Base-by-base conservation (phyloP, 139 green algal genomes). In the Chlamydomonas schloesseri region DNA sequence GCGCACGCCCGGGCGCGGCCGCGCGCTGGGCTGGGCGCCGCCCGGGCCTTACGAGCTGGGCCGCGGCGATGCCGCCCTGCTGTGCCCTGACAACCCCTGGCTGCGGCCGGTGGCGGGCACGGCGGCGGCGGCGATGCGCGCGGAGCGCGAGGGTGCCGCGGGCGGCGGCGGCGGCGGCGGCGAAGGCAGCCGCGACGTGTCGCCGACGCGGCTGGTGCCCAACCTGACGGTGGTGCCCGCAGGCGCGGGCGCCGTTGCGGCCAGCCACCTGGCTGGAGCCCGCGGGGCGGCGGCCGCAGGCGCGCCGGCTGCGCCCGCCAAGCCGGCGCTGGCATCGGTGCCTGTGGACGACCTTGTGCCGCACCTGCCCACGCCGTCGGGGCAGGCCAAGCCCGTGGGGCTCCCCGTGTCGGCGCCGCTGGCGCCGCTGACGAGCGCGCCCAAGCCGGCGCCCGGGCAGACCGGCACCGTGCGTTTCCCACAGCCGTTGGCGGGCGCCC, bases 391-490 rank as follows among this genome's bases (percentile, higher is more conserved):
- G 28, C 80, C 80, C 67, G 26, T 86, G 50, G 67, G 67, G 1
- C 50, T 72, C 23, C 50, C 67, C 26, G 23, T 24, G 50, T n/a
- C 68, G 14, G 31, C 68, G 68, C 33, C 68, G 47, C 68, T 86
- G 31, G 67, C 33, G 24, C 50, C 50, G 10, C 18, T 86, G 29
- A 33, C 67, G 13, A 15, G 5, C 26, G 33, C 50, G 20, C 42
- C 33, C 17, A 31, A n/a, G n/a, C 73, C 50, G n/a, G 68, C 80
- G 17, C 55, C 60, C 23, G 20, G 23, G 50, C 67, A 77, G 80
- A 68, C 67, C 24, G 80, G 80, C 67, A 86, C 24, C 50, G 60
- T 78, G 50, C 47, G 67, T 31, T 86, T 78, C 80, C 80, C 80
- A 3, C 73, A 28, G 50, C 53, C 62, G 10, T 64, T 29, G 9